Evolutionary conservation across 1,139 yeast species (phyloP), one percentile per base, ranked within the genome.

Genomic region (Pichia sp.): DNA sequence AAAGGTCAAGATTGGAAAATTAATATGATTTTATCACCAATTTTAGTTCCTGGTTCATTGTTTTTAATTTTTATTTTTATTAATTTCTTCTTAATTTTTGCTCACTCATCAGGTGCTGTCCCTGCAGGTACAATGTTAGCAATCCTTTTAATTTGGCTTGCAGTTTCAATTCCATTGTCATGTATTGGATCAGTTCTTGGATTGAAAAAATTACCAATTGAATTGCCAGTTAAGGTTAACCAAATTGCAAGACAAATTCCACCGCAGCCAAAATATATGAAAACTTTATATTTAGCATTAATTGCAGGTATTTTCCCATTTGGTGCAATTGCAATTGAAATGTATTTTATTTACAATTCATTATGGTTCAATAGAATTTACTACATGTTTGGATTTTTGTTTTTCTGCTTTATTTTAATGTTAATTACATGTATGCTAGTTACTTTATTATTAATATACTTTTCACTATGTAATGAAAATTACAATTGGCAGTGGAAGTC

Each of bases 401-500:
- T 92, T 65, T 80, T 90, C 67, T 89, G 97, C 58, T 82, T 87
- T 62, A 55, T 84, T 25, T 72, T 92, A 60, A 84, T 89, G 87
- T 69, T 87, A 16, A 61, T 85, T 57, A 89, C 97, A 10, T 84
- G 96, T 7, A 74, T 86, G 22, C 73, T 92, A 52, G 89, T 89
- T 37, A 82, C 96, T 0, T 70, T 89, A 23, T 71, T 92, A 56
- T 76, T 89, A 69, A 78, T 86, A 34, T 92, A 92, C 66, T 85
- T 86, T 69, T 76, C 90, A 10, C 74, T 94, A 53, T 87, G 96
- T 61, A 72, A 89, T 38, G 98, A 92, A 62, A 87, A 92, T 65
- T 90, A 94, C 70, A 80, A 81, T 64, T 92, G 99, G 99, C 97
- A 89, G 62, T 92, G 98, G 98, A 81, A 90, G 63, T 79, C 96